Evolutionary conservation across 805 yeast species (phyloP).

Genomic region (Candida sakaeoensis): DNA sequence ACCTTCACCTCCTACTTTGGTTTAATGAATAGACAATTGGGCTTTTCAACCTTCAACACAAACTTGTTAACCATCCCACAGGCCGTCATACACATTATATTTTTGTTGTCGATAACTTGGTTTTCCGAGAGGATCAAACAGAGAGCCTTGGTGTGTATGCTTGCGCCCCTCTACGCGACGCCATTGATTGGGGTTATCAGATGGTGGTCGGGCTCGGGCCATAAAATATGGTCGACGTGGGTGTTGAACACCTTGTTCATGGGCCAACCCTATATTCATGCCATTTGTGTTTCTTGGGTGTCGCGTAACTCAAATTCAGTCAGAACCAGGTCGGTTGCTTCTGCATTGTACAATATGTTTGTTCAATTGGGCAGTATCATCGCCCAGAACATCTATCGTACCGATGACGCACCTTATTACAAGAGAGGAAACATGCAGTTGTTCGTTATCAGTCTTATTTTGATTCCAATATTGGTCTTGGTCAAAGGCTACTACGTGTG

Average conservation of each 20-base stretch:
- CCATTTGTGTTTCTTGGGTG: conserved; percentile 41
- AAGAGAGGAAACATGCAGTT: conserved; percentile 50
- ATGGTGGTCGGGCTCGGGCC: conserved; percentile 11
- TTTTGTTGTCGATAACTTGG: conserved; percentile 33
- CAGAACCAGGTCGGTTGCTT: conserved; percentile 59
- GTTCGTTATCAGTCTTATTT: conserved; percentile 31
- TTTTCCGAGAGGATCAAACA: conserved; percentile 31
- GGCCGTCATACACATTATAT: conserved; percentile 28
- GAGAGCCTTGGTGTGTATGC: conserved; percentile 12
- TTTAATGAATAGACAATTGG: conserved; percentile 16
- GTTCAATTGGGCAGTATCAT: conserved; percentile 57
- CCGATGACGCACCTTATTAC: conserved; percentile 57
- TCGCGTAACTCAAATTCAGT: conserved; percentile 62
- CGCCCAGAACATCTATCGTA: conserved; percentile 53
- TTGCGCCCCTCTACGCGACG: conserved; percentile 11
- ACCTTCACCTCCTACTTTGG: conserved; percentile 15
- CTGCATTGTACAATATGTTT: conserved; percentile 62
- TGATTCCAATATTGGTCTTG: conserved; percentile 23
- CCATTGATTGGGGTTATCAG: conserved; percentile 9
- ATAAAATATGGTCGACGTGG: conserved; percentile 13
- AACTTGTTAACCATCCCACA: conserved; percentile 23
- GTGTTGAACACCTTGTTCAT: conserved; percentile 17
- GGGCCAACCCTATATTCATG: conserved; percentile 29
- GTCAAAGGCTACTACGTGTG: conserved; percentile 36
- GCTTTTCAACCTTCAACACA: conserved; percentile 20